Conservation (phyloP, 495 filamentous ascomycete species). For the Chaetomidium leptoderma region DNA sequence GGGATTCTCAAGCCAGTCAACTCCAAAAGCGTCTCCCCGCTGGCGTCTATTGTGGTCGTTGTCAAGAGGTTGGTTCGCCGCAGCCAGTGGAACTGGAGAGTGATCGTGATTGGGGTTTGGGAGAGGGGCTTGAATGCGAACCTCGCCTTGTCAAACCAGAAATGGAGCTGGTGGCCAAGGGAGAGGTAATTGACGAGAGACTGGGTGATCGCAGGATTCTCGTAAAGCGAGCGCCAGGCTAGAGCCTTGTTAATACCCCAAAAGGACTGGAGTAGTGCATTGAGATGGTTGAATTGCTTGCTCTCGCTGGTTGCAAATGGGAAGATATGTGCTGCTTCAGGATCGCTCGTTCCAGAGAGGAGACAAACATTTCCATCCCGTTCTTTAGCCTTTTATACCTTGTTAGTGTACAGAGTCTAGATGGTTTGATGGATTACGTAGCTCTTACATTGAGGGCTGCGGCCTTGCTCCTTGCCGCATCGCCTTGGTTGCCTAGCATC, state of each 20-base stretch:
- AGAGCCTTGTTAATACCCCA: slow-evolving; percentile 14
- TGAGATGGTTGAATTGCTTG: slow-evolving; percentile 6
- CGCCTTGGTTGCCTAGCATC: slow-evolving; percentile 1
- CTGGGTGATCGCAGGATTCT: slow-evolving; percentile 10
- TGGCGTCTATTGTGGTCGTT: not conserved
- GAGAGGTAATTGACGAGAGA: slow-evolving; percentile 14
- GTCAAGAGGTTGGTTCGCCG: not conserved
- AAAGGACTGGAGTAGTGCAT: slow-evolving; percentile 6
- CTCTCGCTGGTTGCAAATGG: slow-evolving; percentile 17
- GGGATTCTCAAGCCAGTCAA: not conserved
- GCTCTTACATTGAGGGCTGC: not conserved
- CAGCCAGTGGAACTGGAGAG: slow-evolving; percentile 18
- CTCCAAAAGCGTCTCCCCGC: not conserved
- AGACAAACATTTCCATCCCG: slow-evolving; percentile 17
- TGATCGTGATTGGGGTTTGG: slow-evolving; percentile 4
- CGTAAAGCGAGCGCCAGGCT: slow-evolving; percentile 1
- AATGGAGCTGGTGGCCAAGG: slow-evolving; percentile 14
- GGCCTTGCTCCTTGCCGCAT: slow-evolving; percentile 3
- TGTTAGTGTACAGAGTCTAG: slow-evolving; percentile 1
- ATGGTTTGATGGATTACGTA: no score
- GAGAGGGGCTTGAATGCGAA: slow-evolving; percentile 16
- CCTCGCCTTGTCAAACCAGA: slow-evolving; percentile 16
- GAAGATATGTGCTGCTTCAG: slow-evolving; percentile 15
- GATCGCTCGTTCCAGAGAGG: slow-evolving; percentile 14
- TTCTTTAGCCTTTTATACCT: slow-evolving; percentile 5